Conservation (phyloP, 2,329 filamentous ascomycete species). For the Phyllosticta capitalensis region DNA sequence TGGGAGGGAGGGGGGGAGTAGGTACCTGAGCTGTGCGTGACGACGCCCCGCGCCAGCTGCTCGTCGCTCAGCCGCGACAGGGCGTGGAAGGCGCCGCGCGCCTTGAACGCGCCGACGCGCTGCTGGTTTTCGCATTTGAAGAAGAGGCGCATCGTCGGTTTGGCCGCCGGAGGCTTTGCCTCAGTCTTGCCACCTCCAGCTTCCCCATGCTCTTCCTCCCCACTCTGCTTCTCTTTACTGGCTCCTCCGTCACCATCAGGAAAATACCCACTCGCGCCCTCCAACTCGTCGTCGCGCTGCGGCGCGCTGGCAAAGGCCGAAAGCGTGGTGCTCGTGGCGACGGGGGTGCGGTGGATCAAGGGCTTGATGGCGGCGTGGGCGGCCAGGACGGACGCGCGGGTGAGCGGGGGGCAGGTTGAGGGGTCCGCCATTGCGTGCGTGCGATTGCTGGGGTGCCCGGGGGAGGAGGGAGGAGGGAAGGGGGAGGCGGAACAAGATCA, state of each 20-base stretch:
- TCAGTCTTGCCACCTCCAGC: slow-evolving; percentile 51
- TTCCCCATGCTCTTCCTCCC: no score
- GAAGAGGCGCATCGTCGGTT: slow-evolving; percentile 64
- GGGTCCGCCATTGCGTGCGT: slow-evolving; percentile 38
- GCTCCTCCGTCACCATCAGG: no score
- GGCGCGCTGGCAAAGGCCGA: slow-evolving; percentile 64
- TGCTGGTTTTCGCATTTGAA: slow-evolving; percentile 97
- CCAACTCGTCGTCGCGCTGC: slow-evolving; percentile 44
- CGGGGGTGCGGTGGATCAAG: slow-evolving; percentile 74
- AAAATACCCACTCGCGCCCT: no score
- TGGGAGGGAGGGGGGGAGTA: no score
- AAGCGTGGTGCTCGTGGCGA: slow-evolving; percentile 70
- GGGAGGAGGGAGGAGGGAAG: no score
- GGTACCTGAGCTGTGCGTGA: slow-evolving; percentile 80
- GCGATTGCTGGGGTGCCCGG: no score
- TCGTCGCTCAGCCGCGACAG: slow-evolving; percentile 59
- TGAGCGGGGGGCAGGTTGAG: slow-evolving; percentile 51
- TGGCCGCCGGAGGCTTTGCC: slow-evolving; percentile 47
- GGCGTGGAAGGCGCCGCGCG: slow-evolving; percentile 81
- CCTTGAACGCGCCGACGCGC: slow-evolving; percentile 86
- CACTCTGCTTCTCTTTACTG: no score
- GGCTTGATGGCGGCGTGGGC: slow-evolving; percentile 65
- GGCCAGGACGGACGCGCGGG: slow-evolving; percentile 57
- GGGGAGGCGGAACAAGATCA: no score
- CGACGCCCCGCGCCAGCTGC: slow-evolving; percentile 58